A percentile compares a stretch with the other conserved stretches of the same genome.
phyloP scores from a whole-genome alignment of 345 rosid species.

The Eutrema heterophyllum region DNA sequence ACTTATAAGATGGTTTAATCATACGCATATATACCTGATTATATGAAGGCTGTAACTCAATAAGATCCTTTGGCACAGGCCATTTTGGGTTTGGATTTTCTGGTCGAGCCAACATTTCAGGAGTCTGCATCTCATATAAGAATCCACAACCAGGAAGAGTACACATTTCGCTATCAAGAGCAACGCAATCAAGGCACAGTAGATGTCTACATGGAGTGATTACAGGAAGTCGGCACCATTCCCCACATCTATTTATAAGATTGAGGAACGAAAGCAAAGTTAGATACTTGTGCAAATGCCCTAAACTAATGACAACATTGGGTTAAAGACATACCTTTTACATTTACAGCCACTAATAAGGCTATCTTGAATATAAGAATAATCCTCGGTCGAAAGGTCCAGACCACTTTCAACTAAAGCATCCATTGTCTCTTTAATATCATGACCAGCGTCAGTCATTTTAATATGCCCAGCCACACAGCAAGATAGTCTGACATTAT shows the following conservation, averaged over 20 bases:
- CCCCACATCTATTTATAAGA: conserved; percentile 62
- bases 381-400: conserved; percentile 60
- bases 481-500: conserved; percentile 86
- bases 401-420: conserved; percentile 54
- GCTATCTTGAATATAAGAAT: conserved; percentile 55
- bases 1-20: not conserved
- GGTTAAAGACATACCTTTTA: conserved; percentile 49
- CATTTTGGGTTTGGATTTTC: conserved; percentile 97
- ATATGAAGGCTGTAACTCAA: conserved; percentile 95
- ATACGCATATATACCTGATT: conserved; percentile 55
- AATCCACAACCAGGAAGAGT: conserved; percentile 64
- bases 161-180: conserved; percentile 72
- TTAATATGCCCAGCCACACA: conserved; percentile 97
- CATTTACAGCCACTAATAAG: conserved; percentile 85
- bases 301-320: conserved; percentile 10
- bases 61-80: conserved; percentile 97
- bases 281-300: not conserved
- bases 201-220: conserved; percentile 94
- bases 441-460: conserved; percentile 77
- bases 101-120: conserved; percentile 66
- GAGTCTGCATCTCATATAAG: conserved; percentile 85
- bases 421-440: conserved; percentile 97
- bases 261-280: conserved; percentile 1
- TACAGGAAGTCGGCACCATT: conserved; percentile 96
- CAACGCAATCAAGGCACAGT: conserved; percentile 82